Base-by-base conservation (phyloP, 2,329 filamentous ascomycete genomes). In the Penicillium polonicum region DNA sequence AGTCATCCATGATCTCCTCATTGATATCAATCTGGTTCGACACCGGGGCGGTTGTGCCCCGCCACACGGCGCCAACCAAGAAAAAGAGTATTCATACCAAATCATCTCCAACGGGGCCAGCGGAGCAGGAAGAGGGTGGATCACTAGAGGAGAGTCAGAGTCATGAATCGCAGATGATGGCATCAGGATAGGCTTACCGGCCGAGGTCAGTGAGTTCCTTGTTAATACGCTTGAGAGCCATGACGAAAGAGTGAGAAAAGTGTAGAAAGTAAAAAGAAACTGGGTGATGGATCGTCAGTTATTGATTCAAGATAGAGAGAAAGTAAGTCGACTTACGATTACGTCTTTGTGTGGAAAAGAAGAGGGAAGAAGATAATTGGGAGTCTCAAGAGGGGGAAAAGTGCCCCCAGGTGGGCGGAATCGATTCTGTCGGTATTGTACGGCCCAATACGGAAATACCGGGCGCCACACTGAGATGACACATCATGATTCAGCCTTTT, bases 91-190 rank as follows among this genome's bases (percentile, higher is more conserved):
- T 55, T 55, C 91, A 74, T 92, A 97, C 94, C 87, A 99, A 80
- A 83, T 99, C 94, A 83, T 97, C 93, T 78, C 92, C 92, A 73
- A 95, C 88, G 69, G 94, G 94, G 67, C 94, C 94, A 72, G 94
- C 94, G 76, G 93, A 97, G 87, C 94, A 99, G 70, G 93, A 97
- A 59, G 94, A 97, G 74, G 94, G 94, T 76, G 94, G 94, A 78
- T 99, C 94, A 83, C 94, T 97, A 71, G 21, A 57, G 42, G 56
- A n/a, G 31, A 35, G 57, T 31, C 31, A 60, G 42, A 57, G 39
- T 64, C 56, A 67, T 61, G 60, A 60, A 56, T 61, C 65, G 66
- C 67, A 43, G 33, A 60, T 50, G 38, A 56, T 53, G 44, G 50
- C 29, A 50, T 27, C 41, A 52, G 56, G 59, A 52, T 51, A 57